Evolutionary conservation across 2,329 filamentous ascomycete genomes (phyloP).

Genomic region (Colletotrichum destructivum): DNA sequence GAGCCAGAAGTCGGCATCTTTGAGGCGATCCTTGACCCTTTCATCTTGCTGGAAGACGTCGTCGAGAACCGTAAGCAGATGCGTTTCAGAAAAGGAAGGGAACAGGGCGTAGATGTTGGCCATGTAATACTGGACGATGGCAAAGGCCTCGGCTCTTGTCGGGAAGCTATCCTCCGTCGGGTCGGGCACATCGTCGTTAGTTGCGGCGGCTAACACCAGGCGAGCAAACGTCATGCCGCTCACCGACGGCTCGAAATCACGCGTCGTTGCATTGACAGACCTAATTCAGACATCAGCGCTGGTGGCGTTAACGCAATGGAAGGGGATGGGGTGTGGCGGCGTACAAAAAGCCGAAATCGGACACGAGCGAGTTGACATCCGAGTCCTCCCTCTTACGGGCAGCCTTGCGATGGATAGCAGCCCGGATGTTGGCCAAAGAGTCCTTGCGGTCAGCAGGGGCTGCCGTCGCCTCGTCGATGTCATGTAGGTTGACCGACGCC

Average conservation of each 20-base stretch:
- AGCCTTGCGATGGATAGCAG: constrained; percentile 76
- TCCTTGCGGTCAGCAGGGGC: constrained; percentile 67
- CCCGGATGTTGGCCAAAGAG: constrained; percentile 73
- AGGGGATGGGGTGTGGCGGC: constrained; percentile 48
- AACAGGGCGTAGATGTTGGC: constrained; percentile 84
- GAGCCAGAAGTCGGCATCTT: constrained; percentile 84
- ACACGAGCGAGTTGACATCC: constrained; percentile 92
- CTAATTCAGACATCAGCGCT: constrained; percentile 58
- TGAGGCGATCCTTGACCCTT: constrained; percentile 63
- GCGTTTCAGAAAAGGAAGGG: constrained; percentile 86
- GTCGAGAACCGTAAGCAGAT: constrained; percentile 83
- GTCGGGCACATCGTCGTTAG: constrained; percentile 79
- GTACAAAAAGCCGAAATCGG: constrained; percentile 92
- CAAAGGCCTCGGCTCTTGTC: constrained; percentile 76
- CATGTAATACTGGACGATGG: constrained; percentile 87
- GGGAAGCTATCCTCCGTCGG: constrained; percentile 76
- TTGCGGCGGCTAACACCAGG: constrained; percentile 86
- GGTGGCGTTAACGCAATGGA: not conserved
- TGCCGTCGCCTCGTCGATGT: constrained; percentile 62
- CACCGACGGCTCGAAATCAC: constrained; percentile 92
- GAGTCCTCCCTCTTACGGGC: constrained; percentile 80
- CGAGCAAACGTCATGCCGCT: constrained; percentile 94
- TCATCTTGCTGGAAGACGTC: constrained; percentile 82
- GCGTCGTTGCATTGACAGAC: constrained; percentile 93
- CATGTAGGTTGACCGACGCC: constrained; percentile 77